Conservation (phyloP, 1,284 basidiomycete species). For the Papiliotrema terrestris region DNA sequence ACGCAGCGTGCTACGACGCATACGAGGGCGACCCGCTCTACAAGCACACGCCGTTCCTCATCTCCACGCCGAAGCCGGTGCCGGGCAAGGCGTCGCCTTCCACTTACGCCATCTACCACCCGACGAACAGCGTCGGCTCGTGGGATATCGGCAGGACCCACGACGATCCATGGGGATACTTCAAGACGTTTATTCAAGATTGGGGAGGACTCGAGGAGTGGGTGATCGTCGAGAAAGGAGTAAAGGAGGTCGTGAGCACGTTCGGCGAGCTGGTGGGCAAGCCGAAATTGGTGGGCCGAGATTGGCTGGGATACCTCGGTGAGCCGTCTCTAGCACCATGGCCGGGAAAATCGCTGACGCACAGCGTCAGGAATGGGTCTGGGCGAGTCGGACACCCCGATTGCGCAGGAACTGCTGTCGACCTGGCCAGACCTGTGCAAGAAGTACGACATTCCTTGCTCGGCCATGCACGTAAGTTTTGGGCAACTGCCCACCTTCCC, state of each 20-base stretch:
- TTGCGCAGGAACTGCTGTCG: slow-evolving; percentile 49
- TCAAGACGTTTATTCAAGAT: slow-evolving; percentile 48
- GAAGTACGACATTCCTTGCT: slow-evolving; percentile 50
- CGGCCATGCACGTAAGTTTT: slow-evolving; percentile 40
- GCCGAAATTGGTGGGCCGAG: slow-evolving; percentile 46
- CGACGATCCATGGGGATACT: slow-evolving; percentile 50
- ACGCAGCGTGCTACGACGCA: slow-evolving; percentile 49
- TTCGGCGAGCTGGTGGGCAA: slow-evolving; percentile 45
- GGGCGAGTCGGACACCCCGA: slow-evolving; percentile 47
- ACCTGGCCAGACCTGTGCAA: slow-evolving; percentile 48
- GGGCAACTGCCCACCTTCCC: too few relatives aligned
- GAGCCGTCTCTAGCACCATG: slow-evolving; percentile 4
- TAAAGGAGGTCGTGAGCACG: slow-evolving; percentile 38
- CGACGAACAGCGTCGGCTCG: slow-evolving; percentile 45
- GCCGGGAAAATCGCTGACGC: background rate
- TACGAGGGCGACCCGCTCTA: slow-evolving; percentile 50
- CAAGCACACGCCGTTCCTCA: slow-evolving; percentile 52
- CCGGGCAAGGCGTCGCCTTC: slow-evolving; percentile 26
- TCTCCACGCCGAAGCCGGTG: slow-evolving; percentile 33
- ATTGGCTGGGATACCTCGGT: slow-evolving; percentile 50
- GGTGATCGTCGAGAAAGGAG: slow-evolving; percentile 44
- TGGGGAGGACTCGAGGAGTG: slow-evolving; percentile 50
- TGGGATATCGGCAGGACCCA: slow-evolving; percentile 49
- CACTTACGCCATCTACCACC: slow-evolving; percentile 48
- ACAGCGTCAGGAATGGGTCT: slow-evolving; percentile 47